phyloP scores from a whole-genome alignment of 192 early-diverging fungal genomes.

The Coemansia sp. region DNA sequence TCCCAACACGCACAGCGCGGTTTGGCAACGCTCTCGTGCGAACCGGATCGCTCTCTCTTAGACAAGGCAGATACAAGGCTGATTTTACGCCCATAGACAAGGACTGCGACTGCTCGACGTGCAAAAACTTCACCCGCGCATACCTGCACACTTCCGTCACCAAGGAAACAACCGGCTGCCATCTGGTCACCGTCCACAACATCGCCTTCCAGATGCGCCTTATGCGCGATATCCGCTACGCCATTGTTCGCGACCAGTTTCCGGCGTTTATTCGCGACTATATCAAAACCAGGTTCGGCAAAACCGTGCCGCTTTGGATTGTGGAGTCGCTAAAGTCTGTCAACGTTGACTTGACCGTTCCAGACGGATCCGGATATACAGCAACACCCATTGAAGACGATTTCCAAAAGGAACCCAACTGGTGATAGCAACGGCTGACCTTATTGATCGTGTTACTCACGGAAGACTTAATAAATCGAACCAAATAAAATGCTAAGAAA shows the following conservation, averaged over 20 bases:
- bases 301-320: conserved; percentile 67
- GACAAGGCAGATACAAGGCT: conserved; percentile 59
- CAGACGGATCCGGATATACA: conserved; percentile 32
- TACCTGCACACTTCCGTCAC: conserved; percentile 69
- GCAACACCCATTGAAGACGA: conserved; percentile 34
- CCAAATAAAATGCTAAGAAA: no score
- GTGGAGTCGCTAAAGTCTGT: conserved; percentile 72
- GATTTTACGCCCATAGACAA: conserved; percentile 74
- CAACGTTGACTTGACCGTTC: conserved; percentile 58
- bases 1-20: conserved; percentile 83
- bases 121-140: conserved; percentile 70
- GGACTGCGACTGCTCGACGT: conserved; percentile 75
- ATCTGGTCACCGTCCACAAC: conserved; percentile 81
- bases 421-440: neutral
- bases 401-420: conserved; percentile 43
- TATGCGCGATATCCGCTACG: conserved; percentile 73
- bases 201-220: conserved; percentile 81
- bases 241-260: conserved; percentile 67
- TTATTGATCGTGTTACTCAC: no score
- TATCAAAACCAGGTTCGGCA: conserved; percentile 64
- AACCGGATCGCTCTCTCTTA: conserved; percentile 66
- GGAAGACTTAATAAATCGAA: no score
- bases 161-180: conserved; percentile 78
- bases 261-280: conserved; percentile 70
- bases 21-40: conserved; percentile 83